Evolutionary conservation across 2,329 filamentous ascomycete species (phyloP).

Genomic region (Chaetoscypha palmicola): DNA sequence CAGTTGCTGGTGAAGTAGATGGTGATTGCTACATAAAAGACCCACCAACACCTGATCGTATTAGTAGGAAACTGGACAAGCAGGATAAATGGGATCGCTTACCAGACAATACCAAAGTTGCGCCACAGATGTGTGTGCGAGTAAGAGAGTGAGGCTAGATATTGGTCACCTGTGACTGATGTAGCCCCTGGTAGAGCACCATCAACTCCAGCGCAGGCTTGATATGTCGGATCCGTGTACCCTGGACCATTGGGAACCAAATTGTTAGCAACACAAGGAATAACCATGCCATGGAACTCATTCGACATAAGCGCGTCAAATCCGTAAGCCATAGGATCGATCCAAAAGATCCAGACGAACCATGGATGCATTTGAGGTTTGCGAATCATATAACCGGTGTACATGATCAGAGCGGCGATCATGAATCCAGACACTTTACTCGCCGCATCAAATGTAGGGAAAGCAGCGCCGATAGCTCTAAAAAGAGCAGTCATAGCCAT

Average conservation of each 20-base stretch:
- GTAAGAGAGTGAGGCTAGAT: slow-evolving; percentile 49
- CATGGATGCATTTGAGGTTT: slow-evolving; percentile 56
- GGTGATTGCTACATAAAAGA: slow-evolving; percentile 50
- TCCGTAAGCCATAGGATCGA: slow-evolving; percentile 61
- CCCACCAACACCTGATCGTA: slow-evolving; percentile 45
- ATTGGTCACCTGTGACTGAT: slow-evolving; percentile 49
- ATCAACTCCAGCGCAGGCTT: slow-evolving; percentile 51
- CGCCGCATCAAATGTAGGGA: slow-evolving; percentile 50
- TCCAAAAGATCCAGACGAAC: slow-evolving; percentile 53
- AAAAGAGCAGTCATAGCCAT: slow-evolving; percentile 55
- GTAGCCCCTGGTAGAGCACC: slow-evolving; percentile 46
- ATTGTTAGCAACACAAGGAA: slow-evolving; percentile 43
- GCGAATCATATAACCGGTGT: slow-evolving; percentile 57
- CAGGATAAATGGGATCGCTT: no score
- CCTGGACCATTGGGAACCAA: slow-evolving; percentile 44
- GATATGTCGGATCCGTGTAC: slow-evolving; percentile 38
- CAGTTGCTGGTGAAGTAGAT: slow-evolving; percentile 51
- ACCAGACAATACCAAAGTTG: slow-evolving; percentile 54
- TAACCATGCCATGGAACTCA: slow-evolving; percentile 55
- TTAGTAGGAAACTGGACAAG: neutral
- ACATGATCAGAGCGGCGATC: slow-evolving; percentile 49
- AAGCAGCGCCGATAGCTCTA: slow-evolving; percentile 47
- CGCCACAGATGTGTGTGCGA: slow-evolving; percentile 47
- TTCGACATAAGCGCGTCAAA: slow-evolving; percentile 65
- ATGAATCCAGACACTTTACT: slow-evolving; percentile 48